Base-by-base conservation (phyloP, 2,329 filamentous ascomycete genomes). In the Aspergillus flavus region DNA sequence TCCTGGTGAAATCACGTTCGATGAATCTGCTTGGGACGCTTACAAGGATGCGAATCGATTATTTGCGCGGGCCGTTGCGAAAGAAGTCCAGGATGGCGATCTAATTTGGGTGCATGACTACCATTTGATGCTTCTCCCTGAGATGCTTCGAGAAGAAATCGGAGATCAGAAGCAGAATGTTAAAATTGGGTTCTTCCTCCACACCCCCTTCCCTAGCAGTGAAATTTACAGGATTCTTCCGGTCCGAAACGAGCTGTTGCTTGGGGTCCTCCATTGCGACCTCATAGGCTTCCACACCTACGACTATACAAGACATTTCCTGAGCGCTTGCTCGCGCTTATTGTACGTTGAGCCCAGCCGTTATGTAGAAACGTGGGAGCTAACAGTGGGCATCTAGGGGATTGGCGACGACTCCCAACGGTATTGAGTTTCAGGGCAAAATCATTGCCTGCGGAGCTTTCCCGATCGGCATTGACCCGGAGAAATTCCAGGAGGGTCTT, bases 31-130 rank as follows among this genome's bases (percentile, higher is more conserved):
- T 4, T 99, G 95, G 95, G 86, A 89, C 28, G 94, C 93, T 58
- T 98, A 98, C 82, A 89, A 89, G 73, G 91, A 97, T 75, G 94
- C 96, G 69, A 99, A 98, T 80, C 88, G 91, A 55, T 85, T 96
- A 9, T 99, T 98, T 74, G 94, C 95, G 63, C 90, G 94, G 81
- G 89, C 91, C 16, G 90, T 99, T 68, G 89, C 91, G 61, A 89
- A 90, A 71, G 92, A 97, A 72, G 92, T 97, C 12, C 87, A 94
- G 77, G 94, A 98, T 76, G 94, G 93, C 61, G 95, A 99, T 79
- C 82, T 97, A 72, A 91, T 99, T 72, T 99, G 95, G 95, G 92
- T 99, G 6, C 95, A 99, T 78, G 95, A 99, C 79, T 99, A 98
- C 81, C 95, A 99, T 79, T 84, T 98, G 66, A 98, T 98, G 94